Percentiles rank a stretch among this genome's conserved stretches.
phyloP scores from a whole-genome alignment of 805 yeast species.

The Dipodascus albidus region DNA sequence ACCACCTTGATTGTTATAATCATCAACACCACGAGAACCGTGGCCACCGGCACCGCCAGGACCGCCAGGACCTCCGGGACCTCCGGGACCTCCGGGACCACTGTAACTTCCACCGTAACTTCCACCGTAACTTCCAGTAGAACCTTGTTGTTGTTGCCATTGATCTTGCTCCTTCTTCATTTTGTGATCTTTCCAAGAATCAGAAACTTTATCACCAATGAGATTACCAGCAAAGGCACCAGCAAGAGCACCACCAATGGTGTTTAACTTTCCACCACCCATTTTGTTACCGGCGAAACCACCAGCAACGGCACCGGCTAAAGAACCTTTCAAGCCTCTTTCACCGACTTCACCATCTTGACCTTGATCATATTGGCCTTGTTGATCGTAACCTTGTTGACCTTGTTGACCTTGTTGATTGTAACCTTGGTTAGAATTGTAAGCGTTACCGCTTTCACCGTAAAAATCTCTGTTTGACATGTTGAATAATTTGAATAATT shows the following conservation, averaged over 20 bases:
- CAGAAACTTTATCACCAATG: slow-evolving; percentile 7
- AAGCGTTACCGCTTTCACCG: background rate
- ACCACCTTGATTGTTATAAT: slow-evolving; percentile 29
- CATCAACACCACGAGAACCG: slow-evolving; percentile 38
- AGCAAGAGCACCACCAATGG: slow-evolving; percentile 9
- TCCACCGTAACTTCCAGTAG: slow-evolving; percentile 3
- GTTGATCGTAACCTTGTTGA: background rate
- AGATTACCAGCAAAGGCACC: slow-evolving; percentile 9
- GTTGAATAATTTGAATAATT: background rate
- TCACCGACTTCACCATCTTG: slow-evolving; percentile 3
- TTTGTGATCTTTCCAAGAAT: slow-evolving; percentile 4
- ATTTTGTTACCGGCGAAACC: slow-evolving; percentile 9
- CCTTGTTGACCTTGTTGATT: background rate
- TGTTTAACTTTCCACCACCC: slow-evolving; percentile 5
- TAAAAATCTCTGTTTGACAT: slow-evolving; percentile 1
- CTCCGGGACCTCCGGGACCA: slow-evolving; percentile 17
- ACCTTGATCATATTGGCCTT: background rate
- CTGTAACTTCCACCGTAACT: slow-evolving; percentile 8
- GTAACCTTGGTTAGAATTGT: slow-evolving; percentile 1
- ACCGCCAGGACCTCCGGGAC: slow-evolving; percentile 34
- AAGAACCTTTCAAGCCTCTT: slow-evolving; percentile 8
- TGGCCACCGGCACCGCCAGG: slow-evolving; percentile 34
- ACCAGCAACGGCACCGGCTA: slow-evolving; percentile 10
- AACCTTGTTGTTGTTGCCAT: background rate
- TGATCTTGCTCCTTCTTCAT: background rate